Evolutionary conservation across 116 monocot species (phyloP), one percentile per base, ranked within the genome.

Genomic region (Posidonia oceanica): DNA sequence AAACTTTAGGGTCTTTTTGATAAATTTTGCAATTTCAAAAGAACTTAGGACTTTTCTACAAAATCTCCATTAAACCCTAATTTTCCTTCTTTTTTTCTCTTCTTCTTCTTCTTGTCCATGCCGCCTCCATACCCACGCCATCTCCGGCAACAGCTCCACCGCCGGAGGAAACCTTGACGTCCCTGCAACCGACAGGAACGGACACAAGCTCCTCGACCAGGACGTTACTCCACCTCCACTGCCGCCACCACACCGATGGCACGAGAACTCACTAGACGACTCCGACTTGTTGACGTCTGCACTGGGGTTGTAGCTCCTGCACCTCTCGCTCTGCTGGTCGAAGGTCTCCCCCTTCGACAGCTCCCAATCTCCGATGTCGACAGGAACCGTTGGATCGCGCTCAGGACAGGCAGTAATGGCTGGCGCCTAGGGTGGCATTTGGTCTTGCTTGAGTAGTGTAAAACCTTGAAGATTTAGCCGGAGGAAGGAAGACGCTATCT

Each of bases 291-390:
- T 86, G 52, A 89, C 87, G 66, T 89, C 85, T 5, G 89, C 85
- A 63, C 87, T 85, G 36, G 84, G 78, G 72, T 85, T 83, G 86
- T 86, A 91, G 72, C 91, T 90, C 17, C 87, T 87, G 69, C 78
- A 77, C 55, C 83, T 63, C 14, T 29, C 1, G 29, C 29, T 29
- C 1, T 29, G 29, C 29, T 29, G 1, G 29, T 29, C 29, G 1
- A 1, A 69, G 53, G 41, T 69, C 69, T 69, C 36, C 36, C 57
- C 38, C 16, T 77, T 17, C 77, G 41, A 54, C 57, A 18, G 7
- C 54, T 63, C 51, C 70, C 42, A 40, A 66, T 64, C 60, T 56
- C 55, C 55, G n/a, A 14, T 0, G 10, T 11, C 15, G n/a, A 14
- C 14, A 56, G 29, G 29, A 29, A 29, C 1, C 29, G 29, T 1